Base-by-base conservation (phyloP, 305 asterid species). In the Fraxinus albicans region DNA sequence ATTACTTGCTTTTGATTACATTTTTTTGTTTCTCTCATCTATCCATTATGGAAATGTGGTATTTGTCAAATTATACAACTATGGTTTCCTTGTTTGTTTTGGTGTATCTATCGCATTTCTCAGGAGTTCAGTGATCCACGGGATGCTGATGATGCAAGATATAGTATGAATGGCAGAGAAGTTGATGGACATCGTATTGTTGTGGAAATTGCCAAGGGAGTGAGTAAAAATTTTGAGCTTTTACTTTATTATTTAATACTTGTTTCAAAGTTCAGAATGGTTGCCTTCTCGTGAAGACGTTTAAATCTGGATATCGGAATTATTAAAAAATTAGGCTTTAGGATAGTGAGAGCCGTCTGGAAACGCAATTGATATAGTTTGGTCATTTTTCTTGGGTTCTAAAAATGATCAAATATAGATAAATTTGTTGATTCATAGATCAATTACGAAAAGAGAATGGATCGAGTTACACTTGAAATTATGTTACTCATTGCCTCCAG, bases 121-220 rank as follows among this genome's bases (percentile, higher is more conserved):
- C 44, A 90, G 93, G 91, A 90, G 79, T 90, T 87, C 81, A 86
- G 89, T 42, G 93, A 90, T 85, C 88, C 93, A 70, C 87, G 91
- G 73, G 93, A 90, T 88, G 93, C 93, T 73, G 93, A 88, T 83
- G 93, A 90, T 83, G 93, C 93, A 81, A 88, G 91, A 76, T 85
- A 90, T 8, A 79, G 89, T 82, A 78, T 90, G 82, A 85, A 90
- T 80, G 93, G 93, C 2, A 76, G 93, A 25, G 93, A 90, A 1
- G 88, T 90, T 79, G 93, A 88, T 88, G 93, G 93, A 34, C 87
- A 91, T 40, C 91, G 89, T 23, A 81, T 90, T 33, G 76, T 85
- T 2, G 93, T 90, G 85, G 91, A 90, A 79, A 82, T 89, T 21
- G 93, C 93, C 0, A 88, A 85, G 86, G 93, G 93, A 83, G 93